Evolutionary conservation across 2,329 filamentous ascomycete species (phyloP).

Genomic region (Talaromyces sp.): DNA sequence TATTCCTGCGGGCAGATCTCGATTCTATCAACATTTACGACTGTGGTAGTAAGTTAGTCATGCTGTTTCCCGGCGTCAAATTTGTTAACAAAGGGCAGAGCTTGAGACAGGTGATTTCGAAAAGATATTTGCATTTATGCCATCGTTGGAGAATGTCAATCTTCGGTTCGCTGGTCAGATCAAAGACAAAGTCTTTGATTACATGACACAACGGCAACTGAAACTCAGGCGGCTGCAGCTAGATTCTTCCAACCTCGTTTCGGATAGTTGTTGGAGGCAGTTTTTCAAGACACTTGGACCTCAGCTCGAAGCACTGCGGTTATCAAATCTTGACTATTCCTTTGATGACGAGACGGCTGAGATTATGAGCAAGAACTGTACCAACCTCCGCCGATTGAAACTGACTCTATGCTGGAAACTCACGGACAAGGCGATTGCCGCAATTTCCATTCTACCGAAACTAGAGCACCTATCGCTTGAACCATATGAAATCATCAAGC

Average conservation of each 20-base stretch:
- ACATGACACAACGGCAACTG: slow-evolving; percentile 68
- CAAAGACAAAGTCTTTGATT: slow-evolving; percentile 79
- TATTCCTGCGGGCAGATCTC: slow-evolving; percentile 50
- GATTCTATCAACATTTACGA: slow-evolving; percentile 58
- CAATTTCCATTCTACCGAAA: slow-evolving; percentile 57
- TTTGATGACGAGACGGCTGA: slow-evolving; percentile 68
- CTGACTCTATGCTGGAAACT: slow-evolving; percentile 74
- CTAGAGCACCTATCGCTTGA: slow-evolving; percentile 74
- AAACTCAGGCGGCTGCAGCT: slow-evolving; percentile 70
- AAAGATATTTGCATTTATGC: slow-evolving; percentile 72
- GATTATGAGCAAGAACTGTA: slow-evolving; percentile 60
- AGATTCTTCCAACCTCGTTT: slow-evolving; percentile 78
- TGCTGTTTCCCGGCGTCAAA: not conserved
- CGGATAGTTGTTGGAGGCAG: slow-evolving; percentile 68
- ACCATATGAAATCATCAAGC: slow-evolving; percentile 53
- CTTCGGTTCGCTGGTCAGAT: slow-evolving; percentile 85
- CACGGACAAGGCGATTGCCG: slow-evolving; percentile 59
- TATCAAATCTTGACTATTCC: slow-evolving; percentile 79
- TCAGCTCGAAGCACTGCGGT: slow-evolving; percentile 63
- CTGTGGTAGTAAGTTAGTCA: slow-evolving; percentile 47
- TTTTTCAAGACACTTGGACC: slow-evolving; percentile 64
- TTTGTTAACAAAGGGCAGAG: slow-evolving; percentile 38
- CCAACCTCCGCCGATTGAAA: slow-evolving; percentile 69
- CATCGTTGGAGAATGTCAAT: slow-evolving; percentile 65
- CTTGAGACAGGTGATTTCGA: slow-evolving; percentile 73